phyloP scores from a whole-genome alignment of 805 yeast species.

The Candida insectorum region DNA sequence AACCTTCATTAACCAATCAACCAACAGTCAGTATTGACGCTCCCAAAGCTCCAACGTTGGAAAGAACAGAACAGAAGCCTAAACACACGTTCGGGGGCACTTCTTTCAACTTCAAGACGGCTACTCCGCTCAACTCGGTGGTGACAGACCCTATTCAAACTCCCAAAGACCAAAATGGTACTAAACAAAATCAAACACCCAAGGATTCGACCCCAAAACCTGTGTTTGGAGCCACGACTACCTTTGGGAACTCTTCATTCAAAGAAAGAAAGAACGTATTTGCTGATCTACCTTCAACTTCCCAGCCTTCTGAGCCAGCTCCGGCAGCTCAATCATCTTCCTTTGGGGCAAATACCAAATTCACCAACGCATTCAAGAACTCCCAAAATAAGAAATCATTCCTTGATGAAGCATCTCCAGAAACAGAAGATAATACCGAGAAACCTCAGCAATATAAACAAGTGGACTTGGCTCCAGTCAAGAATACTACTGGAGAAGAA shows the following conservation, averaged over 20 bases:
- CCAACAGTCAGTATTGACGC: no score
- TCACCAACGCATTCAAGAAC: constrained; percentile 53
- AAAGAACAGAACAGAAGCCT: no score
- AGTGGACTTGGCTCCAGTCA: constrained; percentile 45
- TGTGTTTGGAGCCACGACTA: constrained; percentile 40
- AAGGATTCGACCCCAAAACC: constrained; percentile 15
- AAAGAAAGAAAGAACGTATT: constrained; percentile 24
- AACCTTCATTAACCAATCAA: no score
- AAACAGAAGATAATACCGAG: constrained; percentile 7
- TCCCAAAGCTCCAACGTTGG: no score
- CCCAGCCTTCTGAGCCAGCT: not conserved
- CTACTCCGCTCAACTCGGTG: constrained; percentile 16
- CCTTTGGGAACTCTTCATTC: constrained; percentile 31
- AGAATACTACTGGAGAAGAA: constrained; percentile 86
- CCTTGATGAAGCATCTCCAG: constrained; percentile 41
- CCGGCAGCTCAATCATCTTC: constrained; percentile 13
- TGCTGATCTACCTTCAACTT: constrained; percentile 17
- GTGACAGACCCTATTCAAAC: constrained; percentile 1
- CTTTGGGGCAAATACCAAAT: constrained; percentile 47
- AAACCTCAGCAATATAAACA: constrained; percentile 22
- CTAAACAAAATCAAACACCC: constrained; percentile 1
- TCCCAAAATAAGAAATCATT: constrained; percentile 54
- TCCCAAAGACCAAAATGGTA: constrained; percentile 12
- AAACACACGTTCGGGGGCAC: constrained; percentile 20
- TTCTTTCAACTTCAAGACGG: constrained; percentile 15